Evolutionary conservation across 2,329 filamentous ascomycete species (phyloP).

Genomic region (Nemania sp.): DNA sequence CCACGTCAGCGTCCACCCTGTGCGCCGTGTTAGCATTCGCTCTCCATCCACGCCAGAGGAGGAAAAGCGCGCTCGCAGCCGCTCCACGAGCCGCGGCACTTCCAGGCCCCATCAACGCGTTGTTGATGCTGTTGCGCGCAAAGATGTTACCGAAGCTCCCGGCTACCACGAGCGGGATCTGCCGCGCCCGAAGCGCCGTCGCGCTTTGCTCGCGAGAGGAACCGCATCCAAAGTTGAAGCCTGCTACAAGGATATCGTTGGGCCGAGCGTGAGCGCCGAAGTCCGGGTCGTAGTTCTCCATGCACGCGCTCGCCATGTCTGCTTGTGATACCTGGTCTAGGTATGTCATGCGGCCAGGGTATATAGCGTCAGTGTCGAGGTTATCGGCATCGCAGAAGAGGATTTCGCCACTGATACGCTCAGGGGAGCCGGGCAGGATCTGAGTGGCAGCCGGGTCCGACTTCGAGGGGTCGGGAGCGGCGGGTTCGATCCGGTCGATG

Average conservation of each 20-base stretch:
- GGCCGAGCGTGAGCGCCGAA: neutral
- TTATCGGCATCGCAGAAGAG: conserved; percentile 47
- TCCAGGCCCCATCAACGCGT: conserved; percentile 74
- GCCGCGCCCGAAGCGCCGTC: conserved; percentile 80
- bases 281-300: conserved; percentile 87
- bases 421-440: conserved; percentile 84
- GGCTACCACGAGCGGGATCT: conserved; percentile 78
- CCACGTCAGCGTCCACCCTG: conserved; percentile 84
- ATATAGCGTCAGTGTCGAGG: conserved; percentile 59
- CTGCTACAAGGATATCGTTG: neutral
- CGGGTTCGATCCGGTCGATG: neutral
- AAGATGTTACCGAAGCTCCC: conserved; percentile 89
- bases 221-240: conserved; percentile 1
- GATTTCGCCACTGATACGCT: conserved; percentile 82
- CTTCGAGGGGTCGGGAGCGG: neutral
- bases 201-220: conserved; percentile 57
- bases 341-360: conserved; percentile 91
- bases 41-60: too few species aligned
- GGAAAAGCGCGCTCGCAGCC: conserved; percentile 66
- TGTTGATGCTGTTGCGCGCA: conserved; percentile 76
- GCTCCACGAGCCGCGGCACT: conserved; percentile 68
- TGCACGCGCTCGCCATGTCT: conserved; percentile 86
- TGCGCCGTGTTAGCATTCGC: conserved; percentile 66
- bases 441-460: conserved; percentile 53
- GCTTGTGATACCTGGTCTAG: conserved; percentile 78